Base-by-base conservation (phyloP, 176 grass and related monocot species). In the Panicum miliaceum region DNA sequence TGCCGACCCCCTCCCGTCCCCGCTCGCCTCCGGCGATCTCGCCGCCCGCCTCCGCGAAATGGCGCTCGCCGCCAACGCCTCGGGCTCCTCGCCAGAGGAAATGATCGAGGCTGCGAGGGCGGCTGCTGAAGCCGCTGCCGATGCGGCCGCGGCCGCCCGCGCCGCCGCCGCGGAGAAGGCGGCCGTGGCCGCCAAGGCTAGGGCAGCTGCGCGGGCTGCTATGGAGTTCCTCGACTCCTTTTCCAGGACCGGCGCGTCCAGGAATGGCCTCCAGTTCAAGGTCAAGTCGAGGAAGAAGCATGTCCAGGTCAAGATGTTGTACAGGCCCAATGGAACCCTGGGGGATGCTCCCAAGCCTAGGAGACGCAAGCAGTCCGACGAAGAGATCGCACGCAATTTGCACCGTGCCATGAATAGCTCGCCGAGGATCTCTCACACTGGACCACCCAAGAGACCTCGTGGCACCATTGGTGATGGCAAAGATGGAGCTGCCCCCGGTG, bases 171-270 rank as follows among this genome's bases (percentile, higher is more conserved):
- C 25, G 0, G 89, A 96, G 56, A 99, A 99, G 81, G 91, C 97
- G 4, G 85, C 90, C 4, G 79, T 82, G 22, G 97, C 97, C 12
- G 88, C 81, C 46, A 96, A 82, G 80, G 93, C 93, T 35, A 94
- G 83, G 89, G 83, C 90, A 18, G 84, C 90, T 79, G 97, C 97
- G 34, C 87, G 92, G 72, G 91, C 69, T 66, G 97, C 97, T 18
- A 78, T 99, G 75, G 84, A 94, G 86, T 61, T 96, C 50, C 87
- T 99, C 8, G 91, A 99, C 71, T 90, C 91, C 53, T 68, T 95
- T 64, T 85, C 93, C 37, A 89, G 48, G 76, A 36, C 83, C 47
- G 81, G 77, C 60, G 25, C 74, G 29, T 75, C 84, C 16, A 87
- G 78, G 75, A 99, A 82, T 20, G 92, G 81, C 13, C 69, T 85